Conservation (phyloP, 1,284 basidiomycete genomes). For the Rhodotorula glutinis region DNA sequence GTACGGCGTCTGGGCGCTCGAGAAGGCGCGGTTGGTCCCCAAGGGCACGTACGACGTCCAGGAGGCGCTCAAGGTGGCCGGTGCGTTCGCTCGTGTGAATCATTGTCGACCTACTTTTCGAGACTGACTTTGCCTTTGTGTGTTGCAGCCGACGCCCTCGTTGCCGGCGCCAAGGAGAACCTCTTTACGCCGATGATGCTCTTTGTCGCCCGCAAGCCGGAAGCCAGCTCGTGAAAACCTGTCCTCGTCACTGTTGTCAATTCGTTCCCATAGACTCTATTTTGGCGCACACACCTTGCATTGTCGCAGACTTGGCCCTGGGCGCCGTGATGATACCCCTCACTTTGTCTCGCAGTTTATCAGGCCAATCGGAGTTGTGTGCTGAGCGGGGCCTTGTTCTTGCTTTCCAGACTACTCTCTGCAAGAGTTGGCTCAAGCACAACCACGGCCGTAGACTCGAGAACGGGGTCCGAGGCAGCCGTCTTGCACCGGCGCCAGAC, state of each 20-base stretch:
- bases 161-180: neutral
- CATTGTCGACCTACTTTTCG: too few relatives aligned
- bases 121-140: too few relatives aligned
- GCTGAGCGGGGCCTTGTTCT: too few relatives aligned
- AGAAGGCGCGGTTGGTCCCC: conserved; percentile 75
- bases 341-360: too few relatives aligned
- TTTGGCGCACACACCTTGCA: neutral
- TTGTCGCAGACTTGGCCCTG: neutral
- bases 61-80: conserved; percentile 81
- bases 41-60: conserved; percentile 92
- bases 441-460: too few relatives aligned
- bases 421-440: too few relatives aligned
- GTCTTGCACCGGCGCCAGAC: too few relatives aligned
- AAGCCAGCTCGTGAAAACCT: neutral
- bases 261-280: neutral
- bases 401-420: too few relatives aligned
- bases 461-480: too few relatives aligned
- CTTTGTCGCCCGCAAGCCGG: conserved; percentile 10
- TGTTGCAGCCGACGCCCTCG: conserved; percentile 7
- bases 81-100: conserved; percentile 9
- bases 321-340: too few relatives aligned
- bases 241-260: too few relatives aligned
- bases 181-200: conserved; percentile 7
- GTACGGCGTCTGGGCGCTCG: conserved; percentile 71
- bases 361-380: too few relatives aligned